Conservation (phyloP, 805 yeast genomes). For the Cephaloascus fragrans region DNA sequence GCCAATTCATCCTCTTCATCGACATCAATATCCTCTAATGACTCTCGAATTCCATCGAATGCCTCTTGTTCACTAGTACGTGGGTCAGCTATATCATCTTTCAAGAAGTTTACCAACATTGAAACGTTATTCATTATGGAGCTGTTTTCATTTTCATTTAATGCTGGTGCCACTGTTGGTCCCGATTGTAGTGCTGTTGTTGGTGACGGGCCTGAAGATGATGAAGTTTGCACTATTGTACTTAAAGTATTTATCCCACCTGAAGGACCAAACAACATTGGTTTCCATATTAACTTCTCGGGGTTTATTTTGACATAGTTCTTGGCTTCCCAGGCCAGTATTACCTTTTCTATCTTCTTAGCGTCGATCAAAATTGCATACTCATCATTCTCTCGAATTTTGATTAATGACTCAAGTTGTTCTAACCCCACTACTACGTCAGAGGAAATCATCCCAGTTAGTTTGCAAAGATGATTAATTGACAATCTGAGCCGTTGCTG, state of each 20-base stretch:
- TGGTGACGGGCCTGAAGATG: constrained; percentile 2
- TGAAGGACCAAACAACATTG: constrained; percentile 74
- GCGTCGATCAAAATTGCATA: constrained; percentile 49
- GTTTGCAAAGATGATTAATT: constrained; percentile 49
- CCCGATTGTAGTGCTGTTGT: constrained; percentile 2
- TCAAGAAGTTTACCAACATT: constrained; percentile 46
- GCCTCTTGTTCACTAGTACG: constrained; percentile 51
- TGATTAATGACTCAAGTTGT: constrained; percentile 51
- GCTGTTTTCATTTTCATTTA: constrained; percentile 9
- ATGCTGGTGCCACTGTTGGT: constrained; percentile 3
- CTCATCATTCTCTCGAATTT: constrained; percentile 28
- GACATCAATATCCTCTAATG: constrained; percentile 1
- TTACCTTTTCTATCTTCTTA: constrained; percentile 25
- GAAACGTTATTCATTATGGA: constrained; percentile 40
- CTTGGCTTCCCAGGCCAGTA: constrained; percentile 45
- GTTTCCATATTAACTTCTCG: constrained; percentile 63
- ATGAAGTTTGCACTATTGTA: constrained; percentile 20
- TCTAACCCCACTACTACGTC: constrained; percentile 87
- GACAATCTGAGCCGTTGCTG: constrained; percentile 29
- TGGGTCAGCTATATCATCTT: constrained; percentile 61
- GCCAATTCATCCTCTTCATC: background rate
- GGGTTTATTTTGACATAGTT: constrained; percentile 42
- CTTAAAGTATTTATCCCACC: constrained; percentile 71
- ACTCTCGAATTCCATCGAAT: constrained; percentile 30
- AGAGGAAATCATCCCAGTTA: constrained; percentile 79